Conservation (phyloP, 768 basidiomycete species). For the Pleurotus cornucopiae region DNA sequence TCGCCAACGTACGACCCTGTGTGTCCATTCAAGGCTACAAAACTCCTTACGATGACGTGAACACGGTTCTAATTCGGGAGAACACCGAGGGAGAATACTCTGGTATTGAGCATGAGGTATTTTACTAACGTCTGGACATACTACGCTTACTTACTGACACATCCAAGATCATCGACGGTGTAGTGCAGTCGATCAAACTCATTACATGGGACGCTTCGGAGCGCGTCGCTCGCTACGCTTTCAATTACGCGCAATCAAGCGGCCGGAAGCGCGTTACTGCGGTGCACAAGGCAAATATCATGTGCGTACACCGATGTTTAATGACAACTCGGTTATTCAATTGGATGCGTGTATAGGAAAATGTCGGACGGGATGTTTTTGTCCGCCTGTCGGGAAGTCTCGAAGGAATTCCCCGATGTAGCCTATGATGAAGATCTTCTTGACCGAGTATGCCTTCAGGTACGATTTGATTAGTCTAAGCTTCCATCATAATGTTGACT, state of each 20-base stretch:
- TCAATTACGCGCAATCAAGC: slow-evolving; percentile 90
- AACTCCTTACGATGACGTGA: slow-evolving; percentile 97
- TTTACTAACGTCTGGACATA: not conserved
- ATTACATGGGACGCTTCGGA: slow-evolving; percentile 99
- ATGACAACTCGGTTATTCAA: too few species aligned
- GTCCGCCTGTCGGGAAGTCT: slow-evolving; percentile 92
- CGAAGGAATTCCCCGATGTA: slow-evolving; percentile 92
- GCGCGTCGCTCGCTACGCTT: slow-evolving; percentile 97
- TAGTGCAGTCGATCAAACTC: slow-evolving; percentile 98
- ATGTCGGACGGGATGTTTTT: slow-evolving; percentile 99
- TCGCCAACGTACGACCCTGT: slow-evolving; percentile 98
- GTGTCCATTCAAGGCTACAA: slow-evolving; percentile 95
- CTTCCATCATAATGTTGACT: not conserved
- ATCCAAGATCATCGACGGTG: slow-evolving; percentile 86
- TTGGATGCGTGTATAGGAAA: slow-evolving; percentile 61
- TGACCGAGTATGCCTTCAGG: slow-evolving; percentile 93
- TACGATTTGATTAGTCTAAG: slow-evolving; percentile 22
- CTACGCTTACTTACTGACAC: slow-evolving; percentile 9
- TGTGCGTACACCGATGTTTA: slow-evolving; percentile 47
- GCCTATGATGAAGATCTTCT: slow-evolving; percentile 95
- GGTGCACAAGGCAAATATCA: slow-evolving; percentile 99
- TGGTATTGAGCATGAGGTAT: slow-evolving; percentile 97
- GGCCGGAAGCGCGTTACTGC: slow-evolving; percentile 93
- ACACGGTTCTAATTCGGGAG: slow-evolving; percentile 97
- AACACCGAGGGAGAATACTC: slow-evolving; percentile 99